A percentile compares a stretch with the other conserved stretches of the same genome.
phyloP scores from a whole-genome alignment of 2,329 filamentous ascomycete genomes.

The Fusarium nanum region DNA sequence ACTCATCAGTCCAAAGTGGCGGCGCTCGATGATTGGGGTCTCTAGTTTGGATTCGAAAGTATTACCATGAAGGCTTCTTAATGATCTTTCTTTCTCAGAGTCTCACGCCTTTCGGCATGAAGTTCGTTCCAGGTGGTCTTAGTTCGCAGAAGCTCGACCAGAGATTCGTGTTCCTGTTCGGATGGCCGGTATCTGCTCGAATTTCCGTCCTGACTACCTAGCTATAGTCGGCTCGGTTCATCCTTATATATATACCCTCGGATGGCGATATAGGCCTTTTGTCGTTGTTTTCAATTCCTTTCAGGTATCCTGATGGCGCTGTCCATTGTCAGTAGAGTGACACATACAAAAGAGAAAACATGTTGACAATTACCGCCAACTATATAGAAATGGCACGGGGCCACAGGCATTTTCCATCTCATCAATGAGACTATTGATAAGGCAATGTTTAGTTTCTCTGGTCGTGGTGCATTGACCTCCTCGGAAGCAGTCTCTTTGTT shows the following conservation, averaged over 20 bases:
- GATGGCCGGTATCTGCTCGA: background rate
- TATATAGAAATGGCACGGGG: background rate
- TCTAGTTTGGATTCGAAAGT: background rate
- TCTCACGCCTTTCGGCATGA: background rate
- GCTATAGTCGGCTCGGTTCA: background rate
- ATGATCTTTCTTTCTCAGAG: background rate
- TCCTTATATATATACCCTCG: background rate
- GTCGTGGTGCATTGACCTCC: background rate
- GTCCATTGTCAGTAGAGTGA: background rate
- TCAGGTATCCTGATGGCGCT: background rate
- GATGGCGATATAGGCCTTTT: background rate
- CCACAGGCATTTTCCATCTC: background rate
- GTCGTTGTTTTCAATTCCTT: background rate
- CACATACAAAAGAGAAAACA: background rate
- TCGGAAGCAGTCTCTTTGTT: background rate
- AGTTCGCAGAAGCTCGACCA: background rate
- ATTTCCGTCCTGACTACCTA: background rate
- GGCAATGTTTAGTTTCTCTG: background rate
- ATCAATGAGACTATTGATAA: background rate
- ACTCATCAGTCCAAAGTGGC: fast-evolving
- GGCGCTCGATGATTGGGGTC: fast-evolving
- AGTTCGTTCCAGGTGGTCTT: fast-evolving
- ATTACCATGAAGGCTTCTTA: fast-evolving
- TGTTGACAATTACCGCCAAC: background rate
- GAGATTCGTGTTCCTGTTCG: background rate